Evolutionary conservation across 495 filamentous ascomycete species (phyloP).

Genomic region (Hypoxylon rickii): DNA sequence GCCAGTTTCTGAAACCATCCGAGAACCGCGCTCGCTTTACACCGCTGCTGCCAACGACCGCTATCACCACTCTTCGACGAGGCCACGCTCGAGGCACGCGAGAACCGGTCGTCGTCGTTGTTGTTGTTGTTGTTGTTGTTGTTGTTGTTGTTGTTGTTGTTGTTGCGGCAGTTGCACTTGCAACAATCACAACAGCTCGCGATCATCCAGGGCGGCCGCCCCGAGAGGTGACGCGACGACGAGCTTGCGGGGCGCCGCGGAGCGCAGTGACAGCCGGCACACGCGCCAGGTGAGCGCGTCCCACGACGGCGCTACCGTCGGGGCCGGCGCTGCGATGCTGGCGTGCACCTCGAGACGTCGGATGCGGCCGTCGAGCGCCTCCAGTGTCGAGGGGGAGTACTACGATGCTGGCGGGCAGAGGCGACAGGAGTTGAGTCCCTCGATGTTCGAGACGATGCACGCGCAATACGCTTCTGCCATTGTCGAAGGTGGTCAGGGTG

Average conservation of each 20-base stretch:
- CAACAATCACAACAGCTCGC: slow-evolving; percentile 4
- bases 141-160: neutral
- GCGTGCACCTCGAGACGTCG: slow-evolving; percentile 17
- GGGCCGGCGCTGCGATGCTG: slow-evolving; percentile 27
- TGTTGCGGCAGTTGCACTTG: neutral
- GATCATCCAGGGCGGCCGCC: no score
- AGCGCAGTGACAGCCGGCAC: slow-evolving; percentile 22
- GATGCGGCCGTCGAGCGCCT: slow-evolving; percentile 25
- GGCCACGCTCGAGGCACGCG: slow-evolving; percentile 3
- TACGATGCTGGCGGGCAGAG: neutral
- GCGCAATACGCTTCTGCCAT: slow-evolving; percentile 19
- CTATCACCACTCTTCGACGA: no score
- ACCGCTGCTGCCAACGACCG: neutral
- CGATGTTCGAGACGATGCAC: slow-evolving; percentile 25
- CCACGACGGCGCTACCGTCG: slow-evolving; percentile 26
- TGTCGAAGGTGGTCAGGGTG: neutral
- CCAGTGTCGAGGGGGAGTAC: slow-evolving; percentile 3
- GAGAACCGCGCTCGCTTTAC: neutral
- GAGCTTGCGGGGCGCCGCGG: neutral
- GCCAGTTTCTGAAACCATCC: slow-evolving; percentile 25
- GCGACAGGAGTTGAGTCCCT: slow-evolving; percentile 7
- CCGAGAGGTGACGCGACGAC: no score
- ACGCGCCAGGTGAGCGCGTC: slow-evolving; percentile 35
- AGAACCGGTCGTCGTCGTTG: no score
- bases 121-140: neutral